phyloP scores from a whole-genome alignment of 257 asterid genomes.

The Penstemon barbatus region DNA sequence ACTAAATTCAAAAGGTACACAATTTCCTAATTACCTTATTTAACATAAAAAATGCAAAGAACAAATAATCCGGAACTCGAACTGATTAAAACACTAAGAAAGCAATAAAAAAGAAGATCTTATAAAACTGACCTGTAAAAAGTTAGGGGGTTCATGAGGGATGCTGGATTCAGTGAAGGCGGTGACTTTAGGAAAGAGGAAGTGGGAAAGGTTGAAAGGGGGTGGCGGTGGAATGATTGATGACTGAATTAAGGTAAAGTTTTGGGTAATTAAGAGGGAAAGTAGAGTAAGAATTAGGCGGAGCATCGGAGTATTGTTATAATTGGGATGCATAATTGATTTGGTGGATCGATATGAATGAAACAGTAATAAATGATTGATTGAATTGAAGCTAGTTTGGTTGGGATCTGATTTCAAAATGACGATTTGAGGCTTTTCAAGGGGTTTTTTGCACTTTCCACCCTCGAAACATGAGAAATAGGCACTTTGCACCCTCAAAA shows the following conservation, averaged over 20 bases:
- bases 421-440: too few species aligned
- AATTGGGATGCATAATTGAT: slow-evolving; percentile 1
- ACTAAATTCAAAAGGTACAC: not conserved
- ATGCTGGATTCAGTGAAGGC: slow-evolving; percentile 34
- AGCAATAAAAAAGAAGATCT: not conserved
- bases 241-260: slow-evolving; percentile 32
- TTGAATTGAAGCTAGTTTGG: too few species aligned
- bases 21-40: not conserved
- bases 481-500: too few species aligned
- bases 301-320: slow-evolving; percentile 29
- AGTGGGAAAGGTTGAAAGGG: slow-evolving; percentile 51
- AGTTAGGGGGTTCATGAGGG: slow-evolving; percentile 35
- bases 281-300: slow-evolving; percentile 19
- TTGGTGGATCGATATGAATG: slow-evolving; percentile 4
- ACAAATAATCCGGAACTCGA: not conserved
- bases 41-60: not conserved
- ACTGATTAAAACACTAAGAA: not conserved
- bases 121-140: slow-evolving; percentile 38
- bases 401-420: too few species aligned
- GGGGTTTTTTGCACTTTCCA: too few species aligned
- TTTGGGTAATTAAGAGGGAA: slow-evolving; percentile 27
- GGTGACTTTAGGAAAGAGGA: slow-evolving; percentile 47
- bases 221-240: slow-evolving; percentile 40
- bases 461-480: too few species aligned
- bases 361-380: not conserved